phyloP scores from a whole-genome alignment of 345 rosid species.

The Reutealis trisperma region DNA sequence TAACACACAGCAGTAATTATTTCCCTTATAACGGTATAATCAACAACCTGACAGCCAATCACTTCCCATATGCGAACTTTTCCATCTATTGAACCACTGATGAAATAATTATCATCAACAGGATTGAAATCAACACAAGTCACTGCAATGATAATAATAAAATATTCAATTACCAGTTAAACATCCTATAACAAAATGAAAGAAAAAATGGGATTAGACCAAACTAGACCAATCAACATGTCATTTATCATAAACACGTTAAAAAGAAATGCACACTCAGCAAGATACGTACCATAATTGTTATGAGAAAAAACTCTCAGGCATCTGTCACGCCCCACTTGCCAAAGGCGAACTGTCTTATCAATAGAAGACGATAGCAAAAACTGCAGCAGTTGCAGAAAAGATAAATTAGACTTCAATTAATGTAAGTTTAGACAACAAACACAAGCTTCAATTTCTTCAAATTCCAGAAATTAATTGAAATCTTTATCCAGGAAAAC shows the following conservation, averaged over 20 bases:
- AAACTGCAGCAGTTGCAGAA: constrained; percentile 24
- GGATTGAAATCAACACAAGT: constrained; percentile 68
- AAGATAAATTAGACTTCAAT: constrained; percentile 13
- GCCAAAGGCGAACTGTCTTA: constrained; percentile 34
- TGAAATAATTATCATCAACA: constrained; percentile 57
- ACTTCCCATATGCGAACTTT: constrained; percentile 82
- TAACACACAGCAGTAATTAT: constrained; percentile 74
- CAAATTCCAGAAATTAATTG: background rate
- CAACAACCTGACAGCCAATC: constrained; percentile 49
- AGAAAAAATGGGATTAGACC: background rate
- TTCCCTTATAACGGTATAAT: constrained; percentile 61
- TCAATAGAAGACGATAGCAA: constrained; percentile 32
- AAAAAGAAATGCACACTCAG: background rate
- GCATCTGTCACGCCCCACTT: constrained; percentile 33
- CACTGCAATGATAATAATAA: constrained; percentile 38
- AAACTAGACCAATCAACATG: background rate
- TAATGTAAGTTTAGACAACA: background rate
- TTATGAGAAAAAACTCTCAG: constrained; percentile 30
- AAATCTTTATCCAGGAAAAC: constrained; percentile 6
- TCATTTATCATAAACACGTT: constrained; percentile 1
- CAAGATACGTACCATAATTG: constrained; percentile 27
- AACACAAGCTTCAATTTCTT: background rate
- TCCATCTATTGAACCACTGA: constrained; percentile 69
- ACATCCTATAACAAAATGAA: background rate
- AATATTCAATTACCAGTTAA: constrained; percentile 12